Evolutionary conservation across 2,329 filamentous ascomycete genomes (phyloP).

Genomic region (Xylaria sp.): DNA sequence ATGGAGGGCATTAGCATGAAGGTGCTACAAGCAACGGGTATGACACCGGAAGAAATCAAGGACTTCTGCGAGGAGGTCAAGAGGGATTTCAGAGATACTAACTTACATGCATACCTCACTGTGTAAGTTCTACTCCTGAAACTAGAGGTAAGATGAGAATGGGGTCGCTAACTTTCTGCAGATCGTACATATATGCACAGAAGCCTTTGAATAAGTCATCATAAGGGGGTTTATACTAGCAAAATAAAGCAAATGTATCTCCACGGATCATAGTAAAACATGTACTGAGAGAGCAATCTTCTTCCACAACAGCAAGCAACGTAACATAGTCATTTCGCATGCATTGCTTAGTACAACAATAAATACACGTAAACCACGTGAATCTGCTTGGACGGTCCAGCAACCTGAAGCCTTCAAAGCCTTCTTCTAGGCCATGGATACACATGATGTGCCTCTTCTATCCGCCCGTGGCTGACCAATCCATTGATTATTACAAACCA

Average conservation of each 20-base stretch:
- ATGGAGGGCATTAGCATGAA: slow-evolving; percentile 51
- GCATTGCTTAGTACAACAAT: neutral
- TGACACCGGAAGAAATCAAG: slow-evolving; percentile 45
- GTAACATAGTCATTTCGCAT: neutral
- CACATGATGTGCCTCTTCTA: neutral
- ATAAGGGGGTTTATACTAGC: neutral
- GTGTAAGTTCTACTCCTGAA: slow-evolving; percentile 43
- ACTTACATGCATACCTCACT: slow-evolving; percentile 50
- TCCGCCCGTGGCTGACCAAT: neutral
- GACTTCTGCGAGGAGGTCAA: slow-evolving; percentile 50
- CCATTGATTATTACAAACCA: neutral
- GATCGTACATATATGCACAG: slow-evolving; percentile 44
- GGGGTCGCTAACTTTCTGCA: slow-evolving; percentile 25
- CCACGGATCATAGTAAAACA: neutral
- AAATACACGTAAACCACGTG: neutral
- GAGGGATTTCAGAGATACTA: slow-evolving; percentile 48
- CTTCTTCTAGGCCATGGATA: neutral
- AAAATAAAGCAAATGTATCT: neutral
- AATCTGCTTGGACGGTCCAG: neutral
- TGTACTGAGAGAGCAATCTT: neutral
- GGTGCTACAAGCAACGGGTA: slow-evolving; percentile 49
- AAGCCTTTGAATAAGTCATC: slow-evolving; percentile 35
- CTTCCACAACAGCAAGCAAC: neutral
- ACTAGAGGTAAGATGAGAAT: neutral
- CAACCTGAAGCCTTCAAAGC: neutral